Percentiles rank a stretch among this genome's conserved stretches.
Evolutionary conservation across 352 stramenopile genomes (phyloP).

Genomic region (Poterioochromonas sp.): DNA sequence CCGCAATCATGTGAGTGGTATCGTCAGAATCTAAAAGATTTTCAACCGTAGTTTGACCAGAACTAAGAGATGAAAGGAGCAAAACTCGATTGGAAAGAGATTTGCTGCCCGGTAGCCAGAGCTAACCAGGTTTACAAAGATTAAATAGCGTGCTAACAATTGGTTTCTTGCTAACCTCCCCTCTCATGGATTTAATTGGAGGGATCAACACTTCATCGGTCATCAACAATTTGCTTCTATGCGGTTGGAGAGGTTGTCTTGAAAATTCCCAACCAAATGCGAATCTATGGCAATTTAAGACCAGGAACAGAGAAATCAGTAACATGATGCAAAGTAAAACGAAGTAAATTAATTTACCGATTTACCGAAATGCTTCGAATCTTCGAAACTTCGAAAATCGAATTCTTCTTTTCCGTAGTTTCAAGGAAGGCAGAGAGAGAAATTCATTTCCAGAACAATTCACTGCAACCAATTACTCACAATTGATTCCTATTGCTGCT

Average conservation of each 20-base stretch:
- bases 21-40: slow-evolving; percentile 93
- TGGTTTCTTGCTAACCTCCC: not conserved
- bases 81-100: slow-evolving; percentile 95
- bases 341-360: no score
- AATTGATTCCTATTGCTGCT: no score
- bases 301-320: not conserved
- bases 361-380: no score
- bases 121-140: not conserved
- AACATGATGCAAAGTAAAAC: not conserved
- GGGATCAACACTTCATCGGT: not conserved
- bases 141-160: not conserved
- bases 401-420: no score
- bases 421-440: no score
- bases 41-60: slow-evolving; percentile 46
- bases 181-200: not conserved
- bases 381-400: no score
- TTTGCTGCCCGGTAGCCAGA: slow-evolving; percentile 83
- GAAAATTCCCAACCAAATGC: no score
- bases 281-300: not conserved
- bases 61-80: slow-evolving; percentile 81
- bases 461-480: no score
- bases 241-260: no score
- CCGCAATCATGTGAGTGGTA: slow-evolving; percentile 93
- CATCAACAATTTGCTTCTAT: no score
- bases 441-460: no score